Base-by-base conservation (phyloP, 148 eudicot genomes). In the Fagopyrum homotropicum region DNA sequence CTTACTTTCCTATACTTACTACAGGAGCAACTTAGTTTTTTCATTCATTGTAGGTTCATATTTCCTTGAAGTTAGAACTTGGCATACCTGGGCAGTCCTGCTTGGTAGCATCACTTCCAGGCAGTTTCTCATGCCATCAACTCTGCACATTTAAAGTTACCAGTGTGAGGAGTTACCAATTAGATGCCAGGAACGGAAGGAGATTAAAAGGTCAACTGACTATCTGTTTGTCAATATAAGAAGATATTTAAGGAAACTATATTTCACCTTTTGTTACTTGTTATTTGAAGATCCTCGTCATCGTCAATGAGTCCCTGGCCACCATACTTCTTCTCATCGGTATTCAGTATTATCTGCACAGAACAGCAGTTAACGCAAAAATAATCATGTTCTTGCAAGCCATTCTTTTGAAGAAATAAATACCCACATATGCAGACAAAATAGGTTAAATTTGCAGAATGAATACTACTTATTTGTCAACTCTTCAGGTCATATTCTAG, bases 31-130 rank as follows among this genome's bases (percentile, higher is more conserved):
- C 9, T 69, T 2, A 15, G 7, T 16, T 6, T 15, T 59, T 44
- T 2, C 45, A 19, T 71, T 45, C 2, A 22, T 16, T 17, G 54
- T 48, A 46, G 10, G 7, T 14, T 16, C 6, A 17, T 45, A 17
- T 9, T n/a, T n/a, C 9, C n/a, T 71, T 45, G 30, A 47, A 47
- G 17, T n/a, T 45, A 35, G 35, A 66, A 45, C 29, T 54, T 59
- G 64, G 79, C 91, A 44, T 74, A 95, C 97, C 97, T 95, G 99
- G 63, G 99, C 97, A 79, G 85, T 90, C 87, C 99, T 90, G 81
- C 87, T 84, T 45, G 96, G 99, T 76, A 95, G 75, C 52, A 81
- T 81, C 66, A 92, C 82, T 87, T 89, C 97, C 79, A 95, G 79
- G 83, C 92, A 89, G 79, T 82, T 79, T 77, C 90, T 82, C 40